A percentile compares a stretch with the other conserved stretches of the same genome.
These are phyloP conservation scores for Hypoxylon fuscum DNA, from an alignment of 495 filamentous ascomycete species.

Conservation along the genomic window DNA sequence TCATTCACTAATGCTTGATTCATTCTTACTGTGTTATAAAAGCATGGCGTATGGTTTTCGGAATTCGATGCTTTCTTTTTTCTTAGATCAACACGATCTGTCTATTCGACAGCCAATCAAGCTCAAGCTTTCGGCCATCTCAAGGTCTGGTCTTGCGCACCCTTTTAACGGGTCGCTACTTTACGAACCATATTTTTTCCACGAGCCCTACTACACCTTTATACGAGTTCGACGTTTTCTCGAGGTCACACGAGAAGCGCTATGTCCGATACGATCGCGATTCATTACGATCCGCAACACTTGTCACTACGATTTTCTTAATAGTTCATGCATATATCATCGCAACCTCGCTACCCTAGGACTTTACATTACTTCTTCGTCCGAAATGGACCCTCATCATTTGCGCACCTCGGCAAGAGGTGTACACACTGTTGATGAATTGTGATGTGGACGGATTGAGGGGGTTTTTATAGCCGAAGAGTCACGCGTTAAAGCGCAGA, in stretches of 20 bases:
- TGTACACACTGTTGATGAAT: slow-evolving; percentile 14
- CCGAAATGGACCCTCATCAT: neutral
- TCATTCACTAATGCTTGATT: slow-evolving; percentile 20
- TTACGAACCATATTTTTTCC: slow-evolving; percentile 29
- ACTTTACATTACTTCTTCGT: neutral
- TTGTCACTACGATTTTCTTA: slow-evolving; percentile 22
- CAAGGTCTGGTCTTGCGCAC: slow-evolving; percentile 13
- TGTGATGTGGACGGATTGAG: slow-evolving; percentile 13
- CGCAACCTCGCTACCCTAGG: slow-evolving; percentile 2
- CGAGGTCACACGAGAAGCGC: slow-evolving; percentile 24
- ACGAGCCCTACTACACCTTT: slow-evolving; percentile 24
- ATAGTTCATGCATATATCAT: slow-evolving; percentile 14
- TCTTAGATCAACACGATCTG: slow-evolving; percentile 9
- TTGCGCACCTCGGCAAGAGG: slow-evolving; percentile 1
- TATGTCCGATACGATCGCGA: slow-evolving; percentile 33
- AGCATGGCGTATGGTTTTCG: slow-evolving; percentile 42
- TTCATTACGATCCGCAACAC: slow-evolving; percentile 30
- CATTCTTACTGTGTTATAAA: slow-evolving; percentile 24
- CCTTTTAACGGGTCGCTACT: neutral
- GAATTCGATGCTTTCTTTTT: slow-evolving; percentile 8
- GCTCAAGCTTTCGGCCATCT: slow-evolving; percentile 18
- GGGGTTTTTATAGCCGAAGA: slow-evolving; percentile 4
- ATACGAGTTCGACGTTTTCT: slow-evolving; percentile 33
- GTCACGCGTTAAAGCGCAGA: slow-evolving; percentile 24
- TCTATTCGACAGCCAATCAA: slow-evolving; percentile 6